phyloP scores from a whole-genome alignment of 2,329 filamentous ascomycete species.

The Beauveria sp. region DNA sequence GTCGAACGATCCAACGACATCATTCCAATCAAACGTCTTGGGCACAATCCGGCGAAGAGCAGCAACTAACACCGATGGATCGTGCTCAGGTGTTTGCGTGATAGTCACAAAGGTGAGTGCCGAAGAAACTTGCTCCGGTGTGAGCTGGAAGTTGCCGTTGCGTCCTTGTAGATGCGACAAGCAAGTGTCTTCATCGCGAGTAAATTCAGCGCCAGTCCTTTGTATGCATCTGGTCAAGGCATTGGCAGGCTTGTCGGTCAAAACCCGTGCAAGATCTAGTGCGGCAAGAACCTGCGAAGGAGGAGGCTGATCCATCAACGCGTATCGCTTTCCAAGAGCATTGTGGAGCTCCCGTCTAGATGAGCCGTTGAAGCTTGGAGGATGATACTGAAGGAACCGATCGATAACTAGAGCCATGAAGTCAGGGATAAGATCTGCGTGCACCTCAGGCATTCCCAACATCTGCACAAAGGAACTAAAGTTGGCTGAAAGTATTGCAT shows the following conservation, averaged over 20 bases:
- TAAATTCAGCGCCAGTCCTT: slow-evolving; percentile 65
- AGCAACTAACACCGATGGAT: slow-evolving; percentile 50
- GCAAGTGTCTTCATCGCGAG: slow-evolving; percentile 64
- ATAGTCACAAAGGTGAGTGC: slow-evolving; percentile 63
- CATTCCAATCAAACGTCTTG: slow-evolving; percentile 58
- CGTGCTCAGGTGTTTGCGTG: slow-evolving; percentile 47
- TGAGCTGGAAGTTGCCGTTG: slow-evolving; percentile 52
- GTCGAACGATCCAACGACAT: slow-evolving; percentile 74
- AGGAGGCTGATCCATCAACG: slow-evolving; percentile 53
- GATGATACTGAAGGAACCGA: slow-evolving; percentile 78
- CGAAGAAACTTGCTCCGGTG: slow-evolving; percentile 73
- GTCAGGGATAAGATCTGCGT: slow-evolving; percentile 57
- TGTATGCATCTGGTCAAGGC: slow-evolving; percentile 62
- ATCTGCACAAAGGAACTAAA: slow-evolving; percentile 70
- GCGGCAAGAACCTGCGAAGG: slow-evolving; percentile 64
- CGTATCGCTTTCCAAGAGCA: slow-evolving; percentile 62
- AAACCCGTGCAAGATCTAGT: slow-evolving; percentile 59
- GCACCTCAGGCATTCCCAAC: slow-evolving; percentile 57
- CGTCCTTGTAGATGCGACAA: slow-evolving; percentile 45
- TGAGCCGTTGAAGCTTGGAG: slow-evolving; percentile 74
- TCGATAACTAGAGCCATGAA: slow-evolving; percentile 78
- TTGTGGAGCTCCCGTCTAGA: slow-evolving; percentile 62
- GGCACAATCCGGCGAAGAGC: slow-evolving; percentile 55
- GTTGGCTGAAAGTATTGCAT: slow-evolving; percentile 80
- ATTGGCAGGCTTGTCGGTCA: slow-evolving; percentile 51